Percentiles rank a stretch among this genome's conserved stretches.
Conservation (phyloP, 2,329 filamentous ascomycete species). For the Aspergillus glaucus region DNA sequence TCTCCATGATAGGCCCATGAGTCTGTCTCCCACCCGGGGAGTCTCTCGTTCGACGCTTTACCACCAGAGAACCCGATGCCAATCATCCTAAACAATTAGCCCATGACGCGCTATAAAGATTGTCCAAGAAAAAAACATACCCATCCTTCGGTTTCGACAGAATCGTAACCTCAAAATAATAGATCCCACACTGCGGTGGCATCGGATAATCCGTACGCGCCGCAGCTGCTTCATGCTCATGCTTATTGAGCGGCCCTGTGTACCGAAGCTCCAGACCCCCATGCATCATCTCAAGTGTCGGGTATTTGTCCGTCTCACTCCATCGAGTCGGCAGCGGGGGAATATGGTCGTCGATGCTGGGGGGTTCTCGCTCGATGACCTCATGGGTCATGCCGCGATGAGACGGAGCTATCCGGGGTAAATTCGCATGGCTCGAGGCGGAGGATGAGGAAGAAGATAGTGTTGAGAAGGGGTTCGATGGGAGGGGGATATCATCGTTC, state of each 20-base stretch:
- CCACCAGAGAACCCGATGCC: slow-evolving; percentile 56
- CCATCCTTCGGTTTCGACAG: slow-evolving; percentile 62
- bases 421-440: slow-evolving; percentile 51
- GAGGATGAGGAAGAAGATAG: slow-evolving; percentile 35
- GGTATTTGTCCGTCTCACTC: slow-evolving; percentile 71
- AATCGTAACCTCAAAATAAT: slow-evolving; percentile 78
- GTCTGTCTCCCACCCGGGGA: slow-evolving; percentile 61
- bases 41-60: slow-evolving; percentile 54
- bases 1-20: slow-evolving; percentile 64
- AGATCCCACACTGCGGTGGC: slow-evolving; percentile 84
- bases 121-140: slow-evolving; percentile 34
- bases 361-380: slow-evolving; percentile 67
- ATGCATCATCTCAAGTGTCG: slow-evolving; percentile 64
- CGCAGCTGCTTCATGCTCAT: slow-evolving; percentile 69
- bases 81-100: slow-evolving; percentile 24
- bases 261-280: slow-evolving; percentile 68
- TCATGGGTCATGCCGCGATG: slow-evolving; percentile 78
- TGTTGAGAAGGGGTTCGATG: not conserved
- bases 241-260: slow-evolving; percentile 49
- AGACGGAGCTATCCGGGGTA: slow-evolving; percentile 54
- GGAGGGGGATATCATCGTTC: slow-evolving; percentile 33
- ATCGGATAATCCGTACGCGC: slow-evolving; percentile 80
- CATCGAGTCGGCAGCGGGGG: slow-evolving; percentile 72
- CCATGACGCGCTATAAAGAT: not conserved
- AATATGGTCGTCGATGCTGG: slow-evolving; percentile 35